Evolutionary conservation across 2,329 filamentous ascomycete species (phyloP), one percentile per base, ranked within the genome.

Genomic region (Lecanicillium sp.): DNA sequence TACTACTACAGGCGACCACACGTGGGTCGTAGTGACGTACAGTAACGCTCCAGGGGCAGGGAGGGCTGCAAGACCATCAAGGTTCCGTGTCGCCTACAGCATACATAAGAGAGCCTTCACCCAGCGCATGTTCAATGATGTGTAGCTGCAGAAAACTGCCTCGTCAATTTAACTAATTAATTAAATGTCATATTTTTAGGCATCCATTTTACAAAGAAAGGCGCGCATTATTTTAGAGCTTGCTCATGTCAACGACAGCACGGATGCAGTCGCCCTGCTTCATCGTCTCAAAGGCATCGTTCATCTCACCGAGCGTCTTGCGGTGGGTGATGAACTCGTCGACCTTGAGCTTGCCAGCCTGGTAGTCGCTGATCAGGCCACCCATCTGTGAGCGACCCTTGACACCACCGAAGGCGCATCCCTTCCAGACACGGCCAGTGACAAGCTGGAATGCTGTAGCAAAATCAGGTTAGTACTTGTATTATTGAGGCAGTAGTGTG

Each of bases 321-420:
- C 89, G 81, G 71, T 98, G 92, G 22, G 92, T 98, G 69, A 98
- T 97, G 72, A 97, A 97, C 71, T 98, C 92, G 60, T 97, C 90
- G 33, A 97, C 92, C 81, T 96, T 97, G 59, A 98, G 81, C 58
- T 84, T 77, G 53, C 89, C 89, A 38, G 76, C 75, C 62, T 94
- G 74, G 69, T 98, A 98, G 65, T 97, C 90, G 50, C 79, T 69
- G 17, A 98, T 88, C 29, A 98, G 80, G 43, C 75, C 81, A 34
- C 85, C 84, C 49, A 98, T 79, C 69, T 98, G 92, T 25, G 85
- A 82, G 57, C 92, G 89, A 52, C 92, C 92, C 75, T 97, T 98
- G 74, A 98, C 89, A 54, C 92, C 92, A 51, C 92, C 92, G 57
- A 98, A 98, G 14, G 92, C 92, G 60, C 90, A 97, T 39, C 92